These are phyloP conservation scores for Dactylellina leptospora DNA, from an alignment of 2,329 filamentous ascomycete species.

Conservation along the genomic window DNA sequence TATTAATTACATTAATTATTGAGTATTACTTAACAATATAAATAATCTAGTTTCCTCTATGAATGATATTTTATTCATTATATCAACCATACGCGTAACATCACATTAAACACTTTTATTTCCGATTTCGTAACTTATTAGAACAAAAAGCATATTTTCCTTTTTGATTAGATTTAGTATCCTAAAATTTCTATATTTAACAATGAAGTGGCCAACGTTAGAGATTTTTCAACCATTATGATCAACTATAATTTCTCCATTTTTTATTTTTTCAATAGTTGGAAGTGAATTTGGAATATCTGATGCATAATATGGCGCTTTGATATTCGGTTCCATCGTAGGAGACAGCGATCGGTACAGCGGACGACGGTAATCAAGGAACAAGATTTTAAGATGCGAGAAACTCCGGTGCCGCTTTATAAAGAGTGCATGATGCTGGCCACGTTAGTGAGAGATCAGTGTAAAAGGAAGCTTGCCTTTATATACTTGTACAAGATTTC, in stretches of 20 bases:
- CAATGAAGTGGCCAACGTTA: conserved; percentile 1
- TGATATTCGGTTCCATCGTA: not conserved
- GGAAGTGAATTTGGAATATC: conserved; percentile 1
- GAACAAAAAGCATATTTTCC: conserved; percentile 1
- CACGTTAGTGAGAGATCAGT: too few species aligned
- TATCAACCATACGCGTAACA: too few species aligned
- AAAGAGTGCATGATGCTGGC: too few species aligned
- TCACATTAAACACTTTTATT: conserved; percentile 10
- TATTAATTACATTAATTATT: too few species aligned
- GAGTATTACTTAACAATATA: too few species aligned
- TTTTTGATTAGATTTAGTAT: not conserved
- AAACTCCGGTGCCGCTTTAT: too few species aligned
- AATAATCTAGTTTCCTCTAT: too few species aligned
- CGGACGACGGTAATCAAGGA: too few species aligned
- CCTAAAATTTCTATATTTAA: not conserved
- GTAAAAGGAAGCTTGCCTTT: too few species aligned
- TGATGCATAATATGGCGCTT: not conserved
- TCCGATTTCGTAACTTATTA: not conserved
- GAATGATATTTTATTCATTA: too few species aligned
- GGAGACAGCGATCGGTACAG: not conserved
- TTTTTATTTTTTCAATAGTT: not conserved
- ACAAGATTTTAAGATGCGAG: too few species aligned
- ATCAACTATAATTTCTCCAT: not conserved
- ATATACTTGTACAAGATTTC: too few species aligned
- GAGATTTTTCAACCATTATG: not conserved